Percentiles rank a stretch among this genome's conserved stretches.
These are phyloP conservation scores for Vaucheria bursata DNA, from an alignment of 352 stramenopile genomes.

Conservation along the genomic window DNA sequence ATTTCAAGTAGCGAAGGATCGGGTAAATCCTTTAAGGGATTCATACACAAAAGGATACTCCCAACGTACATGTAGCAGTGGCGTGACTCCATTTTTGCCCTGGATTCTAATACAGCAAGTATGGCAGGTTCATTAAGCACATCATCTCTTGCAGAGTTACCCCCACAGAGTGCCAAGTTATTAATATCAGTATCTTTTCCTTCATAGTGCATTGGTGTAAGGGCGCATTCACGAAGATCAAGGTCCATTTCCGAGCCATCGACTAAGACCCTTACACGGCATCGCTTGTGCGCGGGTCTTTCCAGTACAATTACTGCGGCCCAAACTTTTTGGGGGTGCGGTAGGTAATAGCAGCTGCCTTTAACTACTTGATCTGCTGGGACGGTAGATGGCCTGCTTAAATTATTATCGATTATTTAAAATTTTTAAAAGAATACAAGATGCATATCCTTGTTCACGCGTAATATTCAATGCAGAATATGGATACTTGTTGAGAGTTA, in stretches of 20 bases:
- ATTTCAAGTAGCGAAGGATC: not conserved
- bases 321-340: conserved; percentile 2
- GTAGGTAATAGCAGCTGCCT: not conserved
- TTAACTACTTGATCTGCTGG: not conserved
- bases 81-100: not conserved
- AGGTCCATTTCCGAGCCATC: conserved; percentile 1
- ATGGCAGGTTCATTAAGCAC: not conserved
- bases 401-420: too few relatives aligned
- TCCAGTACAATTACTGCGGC: not conserved
- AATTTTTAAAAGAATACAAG: too few relatives aligned
- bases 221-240: not conserved
- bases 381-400: too few relatives aligned
- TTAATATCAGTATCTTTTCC: not conserved
- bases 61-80: not conserved
- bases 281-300: not conserved
- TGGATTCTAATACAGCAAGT: not conserved
- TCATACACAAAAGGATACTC: not conserved
- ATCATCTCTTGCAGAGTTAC: not conserved
- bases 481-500: too few relatives aligned
- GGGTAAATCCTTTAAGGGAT: not conserved
- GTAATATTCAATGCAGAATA: too few relatives aligned
- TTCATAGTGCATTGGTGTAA: not conserved
- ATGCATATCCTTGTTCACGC: too few relatives aligned
- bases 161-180: not conserved
- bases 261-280: not conserved